Evolutionary conservation across 2,329 filamentous ascomycete genomes (phyloP).

Genomic region (Davidsoniella neocaledoniae): DNA sequence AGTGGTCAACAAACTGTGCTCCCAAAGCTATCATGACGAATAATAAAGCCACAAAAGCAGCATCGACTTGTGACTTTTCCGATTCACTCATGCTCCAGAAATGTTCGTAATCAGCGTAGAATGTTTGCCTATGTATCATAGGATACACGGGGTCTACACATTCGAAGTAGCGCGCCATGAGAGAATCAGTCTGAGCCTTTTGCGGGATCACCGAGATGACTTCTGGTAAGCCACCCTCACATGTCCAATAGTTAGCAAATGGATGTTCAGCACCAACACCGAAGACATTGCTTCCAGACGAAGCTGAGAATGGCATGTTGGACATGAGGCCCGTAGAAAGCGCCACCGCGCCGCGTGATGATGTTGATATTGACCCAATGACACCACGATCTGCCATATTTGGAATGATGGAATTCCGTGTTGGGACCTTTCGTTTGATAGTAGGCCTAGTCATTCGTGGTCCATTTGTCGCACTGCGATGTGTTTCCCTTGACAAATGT

Average conservation of each 20-base stretch:
- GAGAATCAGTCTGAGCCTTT: slow-evolving; percentile 57
- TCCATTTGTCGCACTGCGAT: slow-evolving; percentile 29
- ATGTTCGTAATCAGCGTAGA: slow-evolving; percentile 61
- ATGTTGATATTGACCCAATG: slow-evolving; percentile 18
- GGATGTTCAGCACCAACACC: slow-evolving; percentile 66
- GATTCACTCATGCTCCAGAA: slow-evolving; percentile 49
- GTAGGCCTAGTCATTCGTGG: slow-evolving; percentile 40
- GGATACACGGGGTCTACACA: slow-evolving; percentile 68
- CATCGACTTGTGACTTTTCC: slow-evolving; percentile 46
- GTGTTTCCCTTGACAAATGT: slow-evolving; percentile 5
- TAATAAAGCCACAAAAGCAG: slow-evolving; percentile 52
- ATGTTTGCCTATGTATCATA: slow-evolving; percentile 59
- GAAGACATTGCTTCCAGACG: slow-evolving; percentile 60
- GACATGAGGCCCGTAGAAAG: slow-evolving; percentile 48
- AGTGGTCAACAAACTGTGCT: slow-evolving; percentile 55
- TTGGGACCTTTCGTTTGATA: slow-evolving; percentile 31
- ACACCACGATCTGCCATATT: slow-evolving; percentile 40
- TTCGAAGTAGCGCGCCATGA: slow-evolving; percentile 47
- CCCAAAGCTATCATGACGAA: slow-evolving; percentile 65
- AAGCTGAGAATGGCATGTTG: slow-evolving; percentile 54
- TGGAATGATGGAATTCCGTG: slow-evolving; percentile 27
- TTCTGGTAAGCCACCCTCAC: slow-evolving; percentile 55
- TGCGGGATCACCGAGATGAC: slow-evolving; percentile 60
- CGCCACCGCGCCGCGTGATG: slow-evolving; percentile 34
- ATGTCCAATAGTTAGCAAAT: slow-evolving; percentile 76